Percentiles rank a stretch among this genome's conserved stretches.
phyloP scores from a whole-genome alignment of 495 filamentous ascomycete genomes.

The Parathielavia appendiculata region DNA sequence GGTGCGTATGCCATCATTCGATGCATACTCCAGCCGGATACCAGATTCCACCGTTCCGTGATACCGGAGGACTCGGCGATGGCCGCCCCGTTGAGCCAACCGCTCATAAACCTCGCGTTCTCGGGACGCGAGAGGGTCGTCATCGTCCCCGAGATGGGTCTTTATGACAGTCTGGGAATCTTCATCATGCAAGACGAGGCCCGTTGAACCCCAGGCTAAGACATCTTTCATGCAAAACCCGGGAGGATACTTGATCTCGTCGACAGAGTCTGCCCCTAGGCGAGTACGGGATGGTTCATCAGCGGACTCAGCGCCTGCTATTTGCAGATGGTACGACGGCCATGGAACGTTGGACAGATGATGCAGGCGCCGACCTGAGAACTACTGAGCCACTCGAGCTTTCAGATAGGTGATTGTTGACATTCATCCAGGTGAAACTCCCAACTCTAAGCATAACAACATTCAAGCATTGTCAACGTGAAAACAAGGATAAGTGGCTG shows the following conservation, averaged over 20 bases:
- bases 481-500: too few relatives aligned
- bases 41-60: neutral
- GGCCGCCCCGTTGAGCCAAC: neutral
- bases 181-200: neutral
- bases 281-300: too few relatives aligned
- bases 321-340: too few relatives aligned
- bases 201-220: neutral
- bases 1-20: neutral
- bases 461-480: too few relatives aligned
- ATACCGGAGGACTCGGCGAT: neutral
- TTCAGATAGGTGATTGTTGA: too few relatives aligned
- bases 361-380: too few relatives aligned
- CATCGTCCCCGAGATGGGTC: neutral
- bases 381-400: too few relatives aligned
- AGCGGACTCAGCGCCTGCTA: too few relatives aligned
- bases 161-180: neutral
- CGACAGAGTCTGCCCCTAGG: neutral
- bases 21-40: neutral
- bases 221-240: conserved; percentile 1
- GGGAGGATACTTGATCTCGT: conserved; percentile 1
- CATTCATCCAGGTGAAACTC: too few relatives aligned
- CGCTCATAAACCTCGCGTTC: conserved; percentile 1
- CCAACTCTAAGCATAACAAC: too few relatives aligned
- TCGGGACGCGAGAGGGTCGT: neutral
- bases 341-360: too few relatives aligned